Evolutionary conservation across 2,329 filamentous ascomycete species (phyloP).

Genomic region (Alternaria gaisen): DNA sequence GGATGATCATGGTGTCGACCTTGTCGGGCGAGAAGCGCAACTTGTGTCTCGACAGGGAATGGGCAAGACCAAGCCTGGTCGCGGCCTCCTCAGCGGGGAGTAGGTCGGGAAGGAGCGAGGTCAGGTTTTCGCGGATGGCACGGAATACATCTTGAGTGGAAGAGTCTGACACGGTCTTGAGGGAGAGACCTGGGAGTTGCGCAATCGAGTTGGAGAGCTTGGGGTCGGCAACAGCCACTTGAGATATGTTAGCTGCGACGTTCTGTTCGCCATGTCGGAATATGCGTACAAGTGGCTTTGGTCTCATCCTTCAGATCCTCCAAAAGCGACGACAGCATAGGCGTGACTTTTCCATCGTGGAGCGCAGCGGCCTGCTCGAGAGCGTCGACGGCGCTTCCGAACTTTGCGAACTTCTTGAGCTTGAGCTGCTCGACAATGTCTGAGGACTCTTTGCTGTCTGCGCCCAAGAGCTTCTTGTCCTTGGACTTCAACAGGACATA

Average conservation of each 20-base stretch:
- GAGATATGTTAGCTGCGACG: conserved; percentile 23
- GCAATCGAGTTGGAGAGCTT: conserved; percentile 91
- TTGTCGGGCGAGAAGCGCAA: conserved; percentile 99
- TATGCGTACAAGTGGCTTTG: conserved; percentile 74
- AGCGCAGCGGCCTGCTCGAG: conserved; percentile 81
- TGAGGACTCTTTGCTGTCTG: conserved; percentile 77
- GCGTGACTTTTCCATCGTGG: conserved; percentile 93
- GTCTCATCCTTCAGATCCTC: conserved; percentile 96
- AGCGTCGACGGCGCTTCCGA: conserved; percentile 89
- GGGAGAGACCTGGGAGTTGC: conserved; percentile 86
- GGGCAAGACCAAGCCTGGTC: conserved; percentile 95
- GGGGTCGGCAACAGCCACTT: conserved; percentile 86
- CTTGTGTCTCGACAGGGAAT: conserved; percentile 92
- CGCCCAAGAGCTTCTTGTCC: conserved; percentile 95
- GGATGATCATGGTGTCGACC: conserved; percentile 99
- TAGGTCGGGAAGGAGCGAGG: conserved; percentile 89
- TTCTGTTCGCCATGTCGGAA: background rate
- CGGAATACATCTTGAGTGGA: conserved; percentile 89
- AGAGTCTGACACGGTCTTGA: conserved; percentile 84
- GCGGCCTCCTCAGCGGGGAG: conserved; percentile 86
- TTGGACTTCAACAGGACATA: conserved; percentile 98
- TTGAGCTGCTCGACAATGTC: conserved; percentile 90
- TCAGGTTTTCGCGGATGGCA: conserved; percentile 89
- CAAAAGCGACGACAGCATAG: conserved; percentile 82
- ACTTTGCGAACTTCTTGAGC: conserved; percentile 96